Evolutionary conservation across 768 basidiomycete genomes (phyloP), one percentile per base, ranked within the genome.

Genomic region (Lanmaoa rubissima): DNA sequence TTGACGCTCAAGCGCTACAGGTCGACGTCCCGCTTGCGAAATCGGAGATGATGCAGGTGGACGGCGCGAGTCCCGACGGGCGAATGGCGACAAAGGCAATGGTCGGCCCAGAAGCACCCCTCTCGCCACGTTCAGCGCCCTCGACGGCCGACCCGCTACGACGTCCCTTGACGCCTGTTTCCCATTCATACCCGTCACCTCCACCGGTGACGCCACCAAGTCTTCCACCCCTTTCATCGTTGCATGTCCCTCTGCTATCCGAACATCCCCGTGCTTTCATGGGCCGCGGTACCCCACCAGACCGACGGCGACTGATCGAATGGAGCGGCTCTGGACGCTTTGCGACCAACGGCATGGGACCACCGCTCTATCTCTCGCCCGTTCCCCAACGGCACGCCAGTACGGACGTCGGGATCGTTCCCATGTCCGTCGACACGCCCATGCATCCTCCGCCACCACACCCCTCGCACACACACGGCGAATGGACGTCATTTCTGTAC

Each of bases 261-360:
- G 70, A 72, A 42, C 70, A 69, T 1, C 66, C 68, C 1, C 70
- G 72, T 28, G 70, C 72, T 3, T 72, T 72, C 36, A 72, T 72
- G 70, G 70, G 70, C 19, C 72, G 70, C 3, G 70, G 70, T 12
- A 72, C 70, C 0, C 70, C 70, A 4, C 70, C 70, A 8, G 72
- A 72, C 19, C 64, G 66, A 43, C 63, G 55, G 16, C 64, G 70
- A n/a, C 53, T 70, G 12, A 42, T 58, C 10, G 70, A 73, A 52
- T 72, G 70, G 70, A 69, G 70, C 8, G 56, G 58, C 1, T 69
- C 60, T 13, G 62, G 43, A 19, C 61, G 62, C 8, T 63, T 61
- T 48, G 50, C 58, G 4, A 11, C 57, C 6, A 55, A 59, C 28
- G 65, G 62, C 36, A 62, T 67, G 57, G 67, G 65, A 2, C 63